Percentiles rank a stretch among this genome's conserved stretches.
Evolutionary conservation across 306 rosid genomes (phyloP).

Genomic region (Comarum palustre): DNA sequence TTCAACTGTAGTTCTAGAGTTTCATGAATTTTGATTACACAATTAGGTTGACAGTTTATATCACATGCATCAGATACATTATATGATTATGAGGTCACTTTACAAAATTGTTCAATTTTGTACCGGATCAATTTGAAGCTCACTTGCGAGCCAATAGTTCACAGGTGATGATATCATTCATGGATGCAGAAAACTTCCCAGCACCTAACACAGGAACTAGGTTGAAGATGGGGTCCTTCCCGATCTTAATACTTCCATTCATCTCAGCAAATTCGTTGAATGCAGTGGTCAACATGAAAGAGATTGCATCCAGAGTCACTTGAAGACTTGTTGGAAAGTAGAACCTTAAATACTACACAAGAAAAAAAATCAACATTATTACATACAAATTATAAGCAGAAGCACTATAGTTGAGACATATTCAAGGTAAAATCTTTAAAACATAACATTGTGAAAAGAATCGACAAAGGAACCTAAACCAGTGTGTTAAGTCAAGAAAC

Average conservation of each 20-base stretch:
- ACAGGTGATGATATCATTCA: slow-evolving; percentile 66
- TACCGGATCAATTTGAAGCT: neutral
- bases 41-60: neutral
- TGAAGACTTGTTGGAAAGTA: slow-evolving; percentile 58
- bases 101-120: slow-evolving; percentile 3
- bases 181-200: slow-evolving; percentile 58
- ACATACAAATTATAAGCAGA: neutral
- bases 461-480: neutral
- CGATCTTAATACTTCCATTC: slow-evolving; percentile 31
- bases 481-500: slow-evolving; percentile 21
- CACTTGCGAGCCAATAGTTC: slow-evolving; percentile 67
- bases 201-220: slow-evolving; percentile 77
- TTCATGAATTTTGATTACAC: neutral
- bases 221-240: slow-evolving; percentile 68
- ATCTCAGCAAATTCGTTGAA: slow-evolving; percentile 52
- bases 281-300: slow-evolving; percentile 48
- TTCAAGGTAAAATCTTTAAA: neutral
- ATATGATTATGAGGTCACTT: neutral
- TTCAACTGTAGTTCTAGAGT: neutral
- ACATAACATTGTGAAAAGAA: neutral
- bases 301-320: slow-evolving; percentile 43
- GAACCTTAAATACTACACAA: slow-evolving; percentile 69
- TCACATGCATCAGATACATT: neutral
- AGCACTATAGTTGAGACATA: neutral
- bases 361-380: slow-evolving; percentile 22